Evolutionary conservation across 2,329 filamentous ascomycete species (phyloP).

Genomic region (Ascochyta viciae-villosae): DNA sequence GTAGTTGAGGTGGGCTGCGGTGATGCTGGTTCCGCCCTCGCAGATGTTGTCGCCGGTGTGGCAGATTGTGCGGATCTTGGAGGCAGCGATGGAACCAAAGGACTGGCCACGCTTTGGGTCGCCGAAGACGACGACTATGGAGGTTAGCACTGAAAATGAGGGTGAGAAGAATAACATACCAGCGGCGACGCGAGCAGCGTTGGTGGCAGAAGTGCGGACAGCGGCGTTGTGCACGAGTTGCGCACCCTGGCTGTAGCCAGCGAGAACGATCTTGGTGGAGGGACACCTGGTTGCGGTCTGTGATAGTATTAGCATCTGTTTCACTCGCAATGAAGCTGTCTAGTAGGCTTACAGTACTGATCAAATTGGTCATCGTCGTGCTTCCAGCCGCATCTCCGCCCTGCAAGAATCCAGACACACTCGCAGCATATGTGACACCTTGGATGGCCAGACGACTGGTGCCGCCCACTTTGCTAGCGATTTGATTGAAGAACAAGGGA

Average conservation of each 20-base stretch:
- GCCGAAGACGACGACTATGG: slow-evolving; percentile 40
- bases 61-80: slow-evolving; percentile 38
- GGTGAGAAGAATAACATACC: slow-evolving; percentile 9
- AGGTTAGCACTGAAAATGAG: background rate
- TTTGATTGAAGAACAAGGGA: slow-evolving; percentile 57
- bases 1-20: slow-evolving; percentile 23
- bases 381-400: slow-evolving; percentile 55
- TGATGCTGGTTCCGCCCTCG: slow-evolving; percentile 17
- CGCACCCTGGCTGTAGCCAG: slow-evolving; percentile 43
- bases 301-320: background rate
- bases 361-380: slow-evolving; percentile 50
- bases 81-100: slow-evolving; percentile 30
- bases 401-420: slow-evolving; percentile 51
- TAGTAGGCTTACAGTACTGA: slow-evolving; percentile 33
- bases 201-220: slow-evolving; percentile 21
- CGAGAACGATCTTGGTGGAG: slow-evolving; percentile 30
- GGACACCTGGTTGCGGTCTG: slow-evolving; percentile 26
- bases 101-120: slow-evolving; percentile 41
- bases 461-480: slow-evolving; percentile 51
- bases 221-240: slow-evolving; percentile 55
- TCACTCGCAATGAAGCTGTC: background rate
- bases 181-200: slow-evolving; percentile 22
- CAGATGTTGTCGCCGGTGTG: slow-evolving; percentile 42
- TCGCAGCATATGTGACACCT: slow-evolving; percentile 61
- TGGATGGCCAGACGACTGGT: slow-evolving; percentile 56